A percentile compares a stretch with the other conserved stretches of the same genome.
phyloP scores from a whole-genome alignment of 306 rosid species.

The Argentina anserina region DNA sequence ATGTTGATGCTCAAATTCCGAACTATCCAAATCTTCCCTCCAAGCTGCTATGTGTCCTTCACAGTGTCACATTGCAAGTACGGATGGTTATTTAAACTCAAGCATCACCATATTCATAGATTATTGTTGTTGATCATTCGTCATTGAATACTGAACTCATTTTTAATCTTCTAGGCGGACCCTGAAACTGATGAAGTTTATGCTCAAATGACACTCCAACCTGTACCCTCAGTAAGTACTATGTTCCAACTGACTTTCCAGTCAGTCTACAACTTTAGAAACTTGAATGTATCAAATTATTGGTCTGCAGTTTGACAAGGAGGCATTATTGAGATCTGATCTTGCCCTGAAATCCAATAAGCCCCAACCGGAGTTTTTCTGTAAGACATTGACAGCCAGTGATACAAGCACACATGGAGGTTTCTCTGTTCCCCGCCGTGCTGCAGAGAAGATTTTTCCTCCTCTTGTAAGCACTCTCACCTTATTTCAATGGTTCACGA shows the following conservation, averaged over 20 bases:
- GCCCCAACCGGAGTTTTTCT: constrained; percentile 86
- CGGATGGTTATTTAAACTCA: neutral
- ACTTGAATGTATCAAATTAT: constrained; percentile 8
- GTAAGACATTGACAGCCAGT: constrained; percentile 90
- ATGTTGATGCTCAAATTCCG: constrained; percentile 71
- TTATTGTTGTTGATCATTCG: neutral
- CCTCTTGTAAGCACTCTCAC: constrained; percentile 53
- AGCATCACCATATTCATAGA: neutral
- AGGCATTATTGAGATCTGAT: constrained; percentile 80
- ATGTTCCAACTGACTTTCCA: constrained; percentile 3
- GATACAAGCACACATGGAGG: constrained; percentile 99
- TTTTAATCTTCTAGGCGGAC: constrained; percentile 59
- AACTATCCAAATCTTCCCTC: constrained; percentile 84
- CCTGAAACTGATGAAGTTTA: constrained; percentile 92
- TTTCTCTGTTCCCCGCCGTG: constrained; percentile 95
- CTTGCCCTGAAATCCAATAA: constrained; percentile 77
- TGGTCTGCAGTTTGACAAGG: constrained; percentile 68
- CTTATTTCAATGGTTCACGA: neutral
- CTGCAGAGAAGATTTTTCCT: constrained; percentile 97
- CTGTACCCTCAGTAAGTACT: constrained; percentile 65
- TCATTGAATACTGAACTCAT: neutral
- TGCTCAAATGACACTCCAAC: constrained; percentile 94
- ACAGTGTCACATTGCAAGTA: constrained; percentile 85
- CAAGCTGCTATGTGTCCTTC: constrained; percentile 76
- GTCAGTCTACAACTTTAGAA: constrained; percentile 1